Conservation (phyloP, 2,329 filamentous ascomycete genomes). For the Phoma sp. region DNA sequence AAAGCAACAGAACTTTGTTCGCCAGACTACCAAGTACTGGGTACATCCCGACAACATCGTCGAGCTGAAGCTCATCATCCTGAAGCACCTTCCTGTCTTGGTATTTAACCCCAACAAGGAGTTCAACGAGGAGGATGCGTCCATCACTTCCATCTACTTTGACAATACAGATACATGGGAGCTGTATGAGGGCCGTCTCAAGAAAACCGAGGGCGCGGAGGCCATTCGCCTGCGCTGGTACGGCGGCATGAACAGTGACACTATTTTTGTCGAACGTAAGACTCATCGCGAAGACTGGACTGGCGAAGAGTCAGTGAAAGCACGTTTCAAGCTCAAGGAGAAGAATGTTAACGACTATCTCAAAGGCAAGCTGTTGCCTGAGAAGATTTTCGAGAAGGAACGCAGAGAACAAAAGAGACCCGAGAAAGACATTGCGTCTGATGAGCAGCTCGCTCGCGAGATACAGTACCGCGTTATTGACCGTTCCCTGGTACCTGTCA, state of each 20-base stretch:
- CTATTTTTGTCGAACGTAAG: slow-evolving; percentile 96
- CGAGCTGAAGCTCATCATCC: slow-evolving; percentile 94
- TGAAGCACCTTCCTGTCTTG: slow-evolving; percentile 95
- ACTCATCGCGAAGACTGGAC: slow-evolving; percentile 99
- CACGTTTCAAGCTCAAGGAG: slow-evolving; percentile 92
- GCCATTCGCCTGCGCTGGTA: slow-evolving; percentile 97
- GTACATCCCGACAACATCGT: slow-evolving; percentile 98
- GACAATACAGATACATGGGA: slow-evolving; percentile 96
- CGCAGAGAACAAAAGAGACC: slow-evolving; percentile 94
- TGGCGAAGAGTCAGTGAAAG: slow-evolving; percentile 98
- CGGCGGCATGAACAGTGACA: slow-evolving; percentile 92
- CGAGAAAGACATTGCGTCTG: slow-evolving; percentile 86
- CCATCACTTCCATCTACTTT: slow-evolving; percentile 98
- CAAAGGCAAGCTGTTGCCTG: slow-evolving; percentile 80
- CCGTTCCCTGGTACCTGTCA: slow-evolving; percentile 85
- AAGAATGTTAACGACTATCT: slow-evolving; percentile 96
- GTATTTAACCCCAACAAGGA: slow-evolving; percentile 98
- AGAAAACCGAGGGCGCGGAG: slow-evolving; percentile 97
- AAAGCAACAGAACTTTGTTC: slow-evolving; percentile 91
- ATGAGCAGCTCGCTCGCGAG: slow-evolving; percentile 88
- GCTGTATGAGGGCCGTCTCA: slow-evolving; percentile 88
- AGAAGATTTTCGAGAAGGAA: slow-evolving; percentile 93
- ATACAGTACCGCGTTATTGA: slow-evolving; percentile 92
- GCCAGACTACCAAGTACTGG: slow-evolving; percentile 99
- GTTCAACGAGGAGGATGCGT: slow-evolving; percentile 86